These are phyloP conservation scores for Neonectria neomacrospora DNA, from an alignment of 2,329 filamentous ascomycete genomes.

Conservation along the genomic window DNA sequence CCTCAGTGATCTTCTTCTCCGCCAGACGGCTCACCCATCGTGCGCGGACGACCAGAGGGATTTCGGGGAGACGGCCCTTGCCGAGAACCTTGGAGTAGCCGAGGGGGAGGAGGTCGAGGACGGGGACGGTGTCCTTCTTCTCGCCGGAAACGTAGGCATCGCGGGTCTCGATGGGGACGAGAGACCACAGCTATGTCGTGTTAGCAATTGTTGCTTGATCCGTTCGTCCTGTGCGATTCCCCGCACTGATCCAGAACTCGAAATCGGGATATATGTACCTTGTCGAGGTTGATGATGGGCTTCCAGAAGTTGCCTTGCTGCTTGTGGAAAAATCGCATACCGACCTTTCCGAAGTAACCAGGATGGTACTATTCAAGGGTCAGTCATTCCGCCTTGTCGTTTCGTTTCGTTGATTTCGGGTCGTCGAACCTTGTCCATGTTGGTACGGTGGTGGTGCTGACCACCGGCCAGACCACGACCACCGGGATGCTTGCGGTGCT, in stretches of 20 bases:
- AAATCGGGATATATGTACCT: conserved; percentile 66
- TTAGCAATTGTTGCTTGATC: conserved; percentile 41
- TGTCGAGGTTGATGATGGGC: conserved; percentile 98
- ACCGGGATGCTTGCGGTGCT: conserved; percentile 94
- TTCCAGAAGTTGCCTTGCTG: conserved; percentile 97
- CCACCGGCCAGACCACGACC: conserved; percentile 94
- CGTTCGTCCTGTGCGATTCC: background rate
- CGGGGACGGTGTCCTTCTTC: conserved; percentile 92
- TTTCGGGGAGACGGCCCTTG: conserved; percentile 94
- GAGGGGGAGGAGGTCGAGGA: conserved; percentile 96
- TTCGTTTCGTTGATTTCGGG: conserved; percentile 50
- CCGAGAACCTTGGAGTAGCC: conserved; percentile 99
- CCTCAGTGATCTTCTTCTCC: conserved; percentile 99
- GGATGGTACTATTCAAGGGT: conserved; percentile 79
- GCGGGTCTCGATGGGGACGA: conserved; percentile 92
- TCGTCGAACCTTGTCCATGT: conserved; percentile 81
- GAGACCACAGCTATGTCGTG: conserved; percentile 82
- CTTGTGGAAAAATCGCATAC: conserved; percentile 98
- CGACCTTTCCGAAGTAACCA: conserved; percentile 99
- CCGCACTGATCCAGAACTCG: conserved; percentile 20
- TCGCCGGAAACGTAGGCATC: conserved; percentile 86
- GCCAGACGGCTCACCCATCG: conserved; percentile 96
- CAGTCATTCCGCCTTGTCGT: conserved; percentile 39
- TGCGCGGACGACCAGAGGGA: conserved; percentile 94
- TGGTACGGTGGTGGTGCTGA: conserved; percentile 82